Evolutionary conservation across 371 early-diverging fungal genomes (phyloP), one percentile per base, ranked within the genome.

Genomic region (Mucor irregularis): DNA sequence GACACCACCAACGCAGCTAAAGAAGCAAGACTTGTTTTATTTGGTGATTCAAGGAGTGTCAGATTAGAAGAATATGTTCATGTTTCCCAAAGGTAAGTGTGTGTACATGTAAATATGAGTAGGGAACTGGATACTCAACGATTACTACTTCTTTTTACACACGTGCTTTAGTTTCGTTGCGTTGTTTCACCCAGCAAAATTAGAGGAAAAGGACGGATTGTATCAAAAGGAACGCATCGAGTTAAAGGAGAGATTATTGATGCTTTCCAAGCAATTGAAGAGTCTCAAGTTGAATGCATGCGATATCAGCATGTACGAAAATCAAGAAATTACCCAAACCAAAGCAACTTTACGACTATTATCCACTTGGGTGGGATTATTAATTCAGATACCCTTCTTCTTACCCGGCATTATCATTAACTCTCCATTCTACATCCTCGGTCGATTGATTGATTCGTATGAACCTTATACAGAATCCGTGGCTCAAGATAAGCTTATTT

Each of bases 391-490:
- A 31, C 84, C 84, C 40, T 53, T 84, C 24, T 81, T 80, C 53
- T 58, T 84, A 53, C 84, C 84, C 8, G 81, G 78, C 44, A 63
- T 82, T 14, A 60, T 76, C 35, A 72, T 84, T 56, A 81, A 82
- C 45, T 74, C 68, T 11, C 84, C 84, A 0, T 69, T 84, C 3
- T 84, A 80, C 44, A 37, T 75, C 13, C 31, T 82, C 9, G 81
- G 76, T 25, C 66, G 62, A 21, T 8, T 74, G 8, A 69, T 73
- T 46, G 78, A 78, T 26, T 66, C 63, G 10, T 74, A 60, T 31
- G 84, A 84, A 56, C 58, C 61, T 25, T 74, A 81, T 42, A 76
- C 76, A 11, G 84, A 84, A 56, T 76, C 75, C 0, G 73, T 71
- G 2, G 70, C 84, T 2, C 84, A 84, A 50, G 75, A 76, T 40